phyloP scores from a whole-genome alignment of 1,139 yeast genomes.

The Suhomyces bokatorum region DNA sequence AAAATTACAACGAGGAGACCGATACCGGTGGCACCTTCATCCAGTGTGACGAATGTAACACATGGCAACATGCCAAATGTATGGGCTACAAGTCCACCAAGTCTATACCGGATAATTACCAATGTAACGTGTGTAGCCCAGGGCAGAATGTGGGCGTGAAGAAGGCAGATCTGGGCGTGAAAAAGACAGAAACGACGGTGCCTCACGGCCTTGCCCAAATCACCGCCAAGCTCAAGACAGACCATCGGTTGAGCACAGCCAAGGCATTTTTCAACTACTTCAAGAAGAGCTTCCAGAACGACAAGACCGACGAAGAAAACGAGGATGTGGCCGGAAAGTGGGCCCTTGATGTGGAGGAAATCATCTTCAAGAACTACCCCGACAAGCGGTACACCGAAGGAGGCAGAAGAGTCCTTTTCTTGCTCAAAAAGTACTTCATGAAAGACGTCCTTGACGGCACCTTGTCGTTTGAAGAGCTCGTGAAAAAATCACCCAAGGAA shows the following conservation, averaged over 20 bases:
- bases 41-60: constrained; percentile 73
- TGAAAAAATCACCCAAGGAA: constrained; percentile 61
- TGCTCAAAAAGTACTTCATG: constrained; percentile 41
- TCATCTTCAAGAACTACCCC: constrained; percentile 29
- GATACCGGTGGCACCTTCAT: constrained; percentile 69
- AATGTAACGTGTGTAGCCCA: constrained; percentile 33
- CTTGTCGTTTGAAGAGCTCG: constrained; percentile 52
- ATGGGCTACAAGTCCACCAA: constrained; percentile 47
- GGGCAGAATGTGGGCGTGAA: constrained; percentile 1
- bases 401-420: constrained; percentile 42
- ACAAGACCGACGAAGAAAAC: constrained; percentile 29
- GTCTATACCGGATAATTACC: constrained; percentile 34
- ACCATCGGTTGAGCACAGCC: constrained; percentile 37
- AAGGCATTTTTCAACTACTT: constrained; percentile 42
- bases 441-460: constrained; percentile 50
- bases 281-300: constrained; percentile 44
- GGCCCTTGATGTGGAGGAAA: constrained; percentile 45
- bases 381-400: constrained; percentile 41
- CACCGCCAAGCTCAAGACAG: constrained; percentile 26
- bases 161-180: constrained; percentile 2
- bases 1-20: constrained; percentile 58
- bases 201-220: constrained; percentile 13
- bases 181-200: constrained; percentile 2
- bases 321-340: constrained; percentile 35
- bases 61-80: constrained; percentile 87